Percentiles rank a stretch among this genome's conserved stretches.
These are phyloP conservation scores for Sequoiadendron giganteum DNA, from an alignment of 75 land plant species.

Conservation along the genomic window DNA sequence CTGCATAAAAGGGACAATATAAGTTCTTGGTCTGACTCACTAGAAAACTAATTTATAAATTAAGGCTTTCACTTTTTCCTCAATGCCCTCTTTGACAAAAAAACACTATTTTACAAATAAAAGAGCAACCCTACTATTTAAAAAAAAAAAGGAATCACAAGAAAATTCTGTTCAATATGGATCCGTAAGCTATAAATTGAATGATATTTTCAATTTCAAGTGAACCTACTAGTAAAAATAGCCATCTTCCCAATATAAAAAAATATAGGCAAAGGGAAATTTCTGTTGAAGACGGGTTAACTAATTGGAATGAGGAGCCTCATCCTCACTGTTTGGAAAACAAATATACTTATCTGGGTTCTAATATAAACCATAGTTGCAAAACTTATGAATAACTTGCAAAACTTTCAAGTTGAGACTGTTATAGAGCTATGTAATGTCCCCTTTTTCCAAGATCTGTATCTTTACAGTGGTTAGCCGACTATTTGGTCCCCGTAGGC, in stretches of 20 bases:
- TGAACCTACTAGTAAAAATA: background rate
- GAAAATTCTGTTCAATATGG: background rate
- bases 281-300: background rate
- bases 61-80: background rate
- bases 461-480: too few species aligned
- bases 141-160: background rate
- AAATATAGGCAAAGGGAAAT: background rate
- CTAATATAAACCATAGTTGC: too few species aligned
- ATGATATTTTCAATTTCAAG: background rate
- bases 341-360: background rate
- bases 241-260: background rate
- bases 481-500: too few species aligned
- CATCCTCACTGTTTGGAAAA: background rate
- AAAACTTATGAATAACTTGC: too few species aligned
- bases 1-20: background rate
- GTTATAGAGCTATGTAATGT: too few species aligned
- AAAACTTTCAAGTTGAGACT: too few species aligned
- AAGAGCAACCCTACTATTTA: background rate
- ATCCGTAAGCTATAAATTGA: background rate
- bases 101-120: background rate
- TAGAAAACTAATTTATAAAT: background rate
- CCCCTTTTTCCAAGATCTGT: too few species aligned
- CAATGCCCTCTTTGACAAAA: background rate
- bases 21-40: background rate
- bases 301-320: background rate